These are phyloP conservation scores for Delonix regia DNA, from an alignment of 306 rosid genomes.

Conservation along the genomic window DNA sequence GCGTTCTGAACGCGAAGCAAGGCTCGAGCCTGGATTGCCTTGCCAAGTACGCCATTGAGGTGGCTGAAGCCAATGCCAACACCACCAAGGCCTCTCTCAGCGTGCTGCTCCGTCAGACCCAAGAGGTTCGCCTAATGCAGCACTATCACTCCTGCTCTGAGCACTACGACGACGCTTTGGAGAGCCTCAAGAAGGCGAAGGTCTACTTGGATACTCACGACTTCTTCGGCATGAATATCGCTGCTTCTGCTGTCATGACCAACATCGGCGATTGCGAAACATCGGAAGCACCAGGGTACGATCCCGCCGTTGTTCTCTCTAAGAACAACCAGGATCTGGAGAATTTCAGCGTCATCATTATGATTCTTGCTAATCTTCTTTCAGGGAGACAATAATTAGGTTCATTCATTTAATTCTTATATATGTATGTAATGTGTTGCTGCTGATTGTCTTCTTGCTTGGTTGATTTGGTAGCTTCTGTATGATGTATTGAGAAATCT, in stretches of 20 bases:
- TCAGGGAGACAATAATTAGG: background rate
- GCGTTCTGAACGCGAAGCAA: background rate
- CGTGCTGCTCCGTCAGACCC: background rate
- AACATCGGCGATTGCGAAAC: constrained; percentile 18
- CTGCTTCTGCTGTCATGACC: background rate
- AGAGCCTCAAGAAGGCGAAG: background rate
- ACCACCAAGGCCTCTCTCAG: background rate
- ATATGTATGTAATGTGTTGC: background rate
- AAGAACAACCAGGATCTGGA: constrained; percentile 20
- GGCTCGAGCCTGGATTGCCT: background rate
- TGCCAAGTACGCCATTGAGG: background rate
- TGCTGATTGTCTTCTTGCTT: background rate
- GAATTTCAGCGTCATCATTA: constrained; percentile 1
- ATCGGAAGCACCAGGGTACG: background rate
- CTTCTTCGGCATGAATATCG: background rate
- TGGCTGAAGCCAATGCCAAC: too few species aligned
- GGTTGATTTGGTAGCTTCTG: background rate
- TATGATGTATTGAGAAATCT: background rate
- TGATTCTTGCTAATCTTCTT: background rate
- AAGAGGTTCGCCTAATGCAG: background rate
- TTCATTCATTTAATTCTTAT: background rate
- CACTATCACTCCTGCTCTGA: background rate
- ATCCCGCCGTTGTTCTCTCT: background rate
- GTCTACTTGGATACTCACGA: background rate
- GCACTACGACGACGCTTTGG: background rate